phyloP scores from a whole-genome alignment of 371 early-diverging fungal genomes.

The Actinomucor elegans region DNA sequence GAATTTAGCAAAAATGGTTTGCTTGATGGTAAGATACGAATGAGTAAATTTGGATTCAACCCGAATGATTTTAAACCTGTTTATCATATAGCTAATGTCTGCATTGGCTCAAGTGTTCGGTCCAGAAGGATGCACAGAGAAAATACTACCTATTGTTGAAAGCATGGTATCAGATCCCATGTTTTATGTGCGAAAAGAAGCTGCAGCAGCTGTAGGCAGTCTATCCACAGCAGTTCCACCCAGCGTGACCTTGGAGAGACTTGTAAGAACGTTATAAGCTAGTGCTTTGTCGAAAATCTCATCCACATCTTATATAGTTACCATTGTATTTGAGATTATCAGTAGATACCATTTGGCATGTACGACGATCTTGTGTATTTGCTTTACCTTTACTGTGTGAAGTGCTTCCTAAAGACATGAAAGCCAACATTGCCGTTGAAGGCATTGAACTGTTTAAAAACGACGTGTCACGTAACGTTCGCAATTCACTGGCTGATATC shows the following conservation, averaged over 20 bases:
- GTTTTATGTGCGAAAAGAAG: slow-evolving; percentile 58
- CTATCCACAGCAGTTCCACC: slow-evolving; percentile 32
- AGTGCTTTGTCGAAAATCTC: no score
- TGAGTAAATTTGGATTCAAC: no score
- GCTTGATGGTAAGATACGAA: slow-evolving; percentile 43
- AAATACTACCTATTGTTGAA: slow-evolving; percentile 49
- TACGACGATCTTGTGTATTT: slow-evolving; percentile 47
- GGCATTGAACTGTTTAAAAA: slow-evolving; percentile 39
- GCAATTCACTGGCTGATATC: slow-evolving; percentile 46
- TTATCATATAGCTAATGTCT: slow-evolving; percentile 33
- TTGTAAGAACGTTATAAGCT: slow-evolving; percentile 26
- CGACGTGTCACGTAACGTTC: slow-evolving; percentile 51
- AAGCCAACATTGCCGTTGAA: slow-evolving; percentile 29
- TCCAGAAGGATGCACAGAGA: slow-evolving; percentile 34
- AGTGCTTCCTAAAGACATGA: slow-evolving; percentile 38
- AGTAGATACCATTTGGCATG: slow-evolving; percentile 53
- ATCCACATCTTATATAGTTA: slow-evolving; percentile 11
- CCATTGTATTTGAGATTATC: slow-evolving; percentile 45
- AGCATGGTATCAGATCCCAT: slow-evolving; percentile 36
- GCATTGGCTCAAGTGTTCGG: slow-evolving; percentile 40
- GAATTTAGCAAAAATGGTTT: slow-evolving; percentile 46
- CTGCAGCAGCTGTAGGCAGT: slow-evolving; percentile 46
- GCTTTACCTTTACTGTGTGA: slow-evolving; percentile 45
- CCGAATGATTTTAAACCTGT: not conserved
- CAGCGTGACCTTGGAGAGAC: slow-evolving; percentile 23